A percentile compares a stretch with the other conserved stretches of the same genome.
Evolutionary conservation across 208 protist species (phyloP).

Genomic region (Acanthamoeba royreba): DNA sequence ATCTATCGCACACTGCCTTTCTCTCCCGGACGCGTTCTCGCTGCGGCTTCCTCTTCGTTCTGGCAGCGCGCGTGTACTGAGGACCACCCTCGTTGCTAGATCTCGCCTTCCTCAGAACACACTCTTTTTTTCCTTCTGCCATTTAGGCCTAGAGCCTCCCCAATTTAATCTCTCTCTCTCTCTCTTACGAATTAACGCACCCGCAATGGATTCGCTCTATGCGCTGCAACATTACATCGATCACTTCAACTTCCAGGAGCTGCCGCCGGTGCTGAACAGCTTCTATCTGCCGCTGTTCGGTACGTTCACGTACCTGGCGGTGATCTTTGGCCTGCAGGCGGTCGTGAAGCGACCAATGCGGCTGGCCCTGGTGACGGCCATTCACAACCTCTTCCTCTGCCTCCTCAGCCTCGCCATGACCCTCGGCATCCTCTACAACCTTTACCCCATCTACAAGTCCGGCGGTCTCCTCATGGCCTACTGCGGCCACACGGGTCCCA

Average conservation of each 20-base stretch:
- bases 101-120: no score
- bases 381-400: conserved; percentile 59
- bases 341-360: neutral
- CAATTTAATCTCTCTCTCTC: neutral
- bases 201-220: neutral
- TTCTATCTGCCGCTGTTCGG: neutral
- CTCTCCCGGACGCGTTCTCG: no score
- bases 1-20: no score
- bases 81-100: no score
- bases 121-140: no score
- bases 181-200: neutral
- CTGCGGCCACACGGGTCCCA: neutral
- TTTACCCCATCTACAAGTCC: neutral
- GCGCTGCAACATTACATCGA: neutral
- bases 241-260: neutral
- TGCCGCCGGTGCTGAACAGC: neutral
- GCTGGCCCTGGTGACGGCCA: neutral
- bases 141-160: neutral
- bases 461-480: neutral
- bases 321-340: neutral
- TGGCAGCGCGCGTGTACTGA: no score
- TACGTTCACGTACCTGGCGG: neutral
- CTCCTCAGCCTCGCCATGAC: conserved; percentile 33
- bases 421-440: conserved; percentile 14
- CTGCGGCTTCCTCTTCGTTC: no score